Base-by-base conservation (phyloP, 306 rosid genomes). In the Citrullus mucosospermus region DNA sequence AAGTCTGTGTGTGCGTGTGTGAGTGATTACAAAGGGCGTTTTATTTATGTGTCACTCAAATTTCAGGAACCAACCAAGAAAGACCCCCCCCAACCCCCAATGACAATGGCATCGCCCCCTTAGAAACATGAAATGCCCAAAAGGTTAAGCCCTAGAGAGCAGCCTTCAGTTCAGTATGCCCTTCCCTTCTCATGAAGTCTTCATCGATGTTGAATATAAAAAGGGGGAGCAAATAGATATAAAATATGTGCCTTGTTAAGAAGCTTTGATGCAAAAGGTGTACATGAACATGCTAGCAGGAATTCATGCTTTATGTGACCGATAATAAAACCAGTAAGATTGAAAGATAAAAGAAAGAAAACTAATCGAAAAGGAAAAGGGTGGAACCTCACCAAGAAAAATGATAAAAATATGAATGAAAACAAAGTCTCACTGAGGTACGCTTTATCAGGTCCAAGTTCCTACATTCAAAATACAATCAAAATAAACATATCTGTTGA, bases 371-470 rank as follows among this genome's bases (percentile, higher is more conserved):
- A 46, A 58, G 28, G 38, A 16, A 78, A 18, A 41, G 76, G 18
- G 28, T 48, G 63, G 53, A 69, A 62, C 76, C 90, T 80, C 85
- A 93, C 97, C 91, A 90, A 71, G 75, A 82, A 80, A 81, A 92
- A 94, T 75, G 98, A 92, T 41, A 83, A 22, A 77, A 94, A 94
- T 78, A 92, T 86, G 25, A 78, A 43, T 43, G 92, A 0, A 43
- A 94, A 94, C 55, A 94, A 65, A 63, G 89, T 83, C 86, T 94
- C 98, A 30, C 98, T 92, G 48, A 92, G 79, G 83, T 90, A 89
- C 75, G 83, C 90, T 80, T 80, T 94, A 34, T 86, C 95, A 74
- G 57, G 86, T 54, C 98, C 97, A 32, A 94, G 94, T 79, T 94
- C 98, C 98, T 78, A 46, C 17, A 46, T 50, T 36, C 13, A 16